Percentiles rank a stretch among this genome's conserved stretches.
These are phyloP conservation scores for Larix kaempferi DNA, from an alignment of 75 land plant genomes.

Conservation along the genomic window DNA sequence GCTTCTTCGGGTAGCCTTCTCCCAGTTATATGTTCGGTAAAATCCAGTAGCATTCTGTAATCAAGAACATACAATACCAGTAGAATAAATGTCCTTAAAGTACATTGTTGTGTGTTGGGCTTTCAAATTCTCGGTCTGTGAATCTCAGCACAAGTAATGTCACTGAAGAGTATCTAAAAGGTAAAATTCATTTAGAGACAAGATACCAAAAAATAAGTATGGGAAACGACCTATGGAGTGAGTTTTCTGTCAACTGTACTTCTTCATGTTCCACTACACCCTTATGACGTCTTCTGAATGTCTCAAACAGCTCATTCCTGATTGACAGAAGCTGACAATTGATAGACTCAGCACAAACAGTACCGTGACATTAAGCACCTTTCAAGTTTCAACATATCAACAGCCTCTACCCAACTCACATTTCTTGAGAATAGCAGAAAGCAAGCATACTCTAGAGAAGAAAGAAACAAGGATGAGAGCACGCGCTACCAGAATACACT, in stretches of 20 bases:
- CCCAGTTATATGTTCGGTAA: constrained; percentile 67
- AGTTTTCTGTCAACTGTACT: constrained; percentile 76
- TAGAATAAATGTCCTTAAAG: neutral
- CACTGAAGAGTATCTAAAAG: neutral
- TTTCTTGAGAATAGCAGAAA: neutral
- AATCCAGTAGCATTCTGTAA: constrained; percentile 81
- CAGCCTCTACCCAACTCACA: neutral
- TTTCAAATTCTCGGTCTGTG: neutral
- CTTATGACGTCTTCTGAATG: constrained; percentile 84
- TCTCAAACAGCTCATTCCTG: constrained; percentile 94
- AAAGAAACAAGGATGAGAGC: neutral
- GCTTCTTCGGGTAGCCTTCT: constrained; percentile 46
- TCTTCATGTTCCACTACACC: constrained; percentile 80
- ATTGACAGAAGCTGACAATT: constrained; percentile 78
- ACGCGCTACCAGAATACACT: too few relatives aligned
- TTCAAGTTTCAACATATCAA: neutral
- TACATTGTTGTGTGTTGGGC: neutral
- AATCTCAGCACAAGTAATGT: neutral
- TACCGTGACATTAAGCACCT: neutral
- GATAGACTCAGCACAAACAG: constrained; percentile 5
- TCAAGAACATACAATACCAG: neutral
- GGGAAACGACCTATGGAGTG: constrained; percentile 68
- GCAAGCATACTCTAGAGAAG: neutral
- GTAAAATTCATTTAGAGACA: neutral
- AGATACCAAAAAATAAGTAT: neutral